Percentiles rank a stretch among this genome's conserved stretches.
Evolutionary conservation across 2,329 filamentous ascomycete genomes (phyloP).

Genomic region (Pseudogymnoascus sp.): DNA sequence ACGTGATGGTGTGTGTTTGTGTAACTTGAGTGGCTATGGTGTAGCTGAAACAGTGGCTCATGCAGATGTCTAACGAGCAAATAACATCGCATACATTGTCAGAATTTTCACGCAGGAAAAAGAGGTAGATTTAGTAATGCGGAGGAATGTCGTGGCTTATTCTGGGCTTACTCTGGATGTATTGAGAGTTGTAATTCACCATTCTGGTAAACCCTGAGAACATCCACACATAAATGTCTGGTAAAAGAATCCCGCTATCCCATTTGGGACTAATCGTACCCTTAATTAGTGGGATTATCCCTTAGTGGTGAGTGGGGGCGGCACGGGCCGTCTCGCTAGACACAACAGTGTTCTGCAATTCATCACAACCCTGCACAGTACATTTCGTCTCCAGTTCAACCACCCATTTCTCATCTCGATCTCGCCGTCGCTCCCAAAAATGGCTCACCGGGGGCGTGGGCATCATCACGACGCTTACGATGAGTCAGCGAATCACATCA

Average conservation of each 20-base stretch:
- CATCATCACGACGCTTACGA: conserved; percentile 14
- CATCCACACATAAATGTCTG: background rate
- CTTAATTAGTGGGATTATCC: background rate
- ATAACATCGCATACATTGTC: background rate
- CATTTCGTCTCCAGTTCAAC: background rate
- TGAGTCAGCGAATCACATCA: conserved; percentile 15
- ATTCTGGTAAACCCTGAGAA: background rate
- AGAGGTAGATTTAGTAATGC: too few species aligned
- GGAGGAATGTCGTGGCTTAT: background rate
- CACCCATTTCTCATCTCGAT: background rate
- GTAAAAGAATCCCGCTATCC: background rate
- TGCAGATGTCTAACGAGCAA: background rate
- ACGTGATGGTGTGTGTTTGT: background rate
- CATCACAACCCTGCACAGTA: background rate
- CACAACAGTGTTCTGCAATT: background rate
- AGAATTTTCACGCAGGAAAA: background rate
- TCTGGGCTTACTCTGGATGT: background rate
- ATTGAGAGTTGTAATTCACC: background rate
- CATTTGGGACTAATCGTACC: background rate
- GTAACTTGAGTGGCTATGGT: background rate
- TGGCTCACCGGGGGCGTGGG: background rate
- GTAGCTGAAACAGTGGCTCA: background rate
- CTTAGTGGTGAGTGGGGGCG: background rate
- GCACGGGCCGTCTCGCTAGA: background rate
- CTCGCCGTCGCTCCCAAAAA: background rate